A percentile compares a stretch with the other conserved stretches of the same genome.
These are phyloP conservation scores for Pyracantha coccinea DNA, from an alignment of 331 rosid species.

Conservation along the genomic window DNA sequence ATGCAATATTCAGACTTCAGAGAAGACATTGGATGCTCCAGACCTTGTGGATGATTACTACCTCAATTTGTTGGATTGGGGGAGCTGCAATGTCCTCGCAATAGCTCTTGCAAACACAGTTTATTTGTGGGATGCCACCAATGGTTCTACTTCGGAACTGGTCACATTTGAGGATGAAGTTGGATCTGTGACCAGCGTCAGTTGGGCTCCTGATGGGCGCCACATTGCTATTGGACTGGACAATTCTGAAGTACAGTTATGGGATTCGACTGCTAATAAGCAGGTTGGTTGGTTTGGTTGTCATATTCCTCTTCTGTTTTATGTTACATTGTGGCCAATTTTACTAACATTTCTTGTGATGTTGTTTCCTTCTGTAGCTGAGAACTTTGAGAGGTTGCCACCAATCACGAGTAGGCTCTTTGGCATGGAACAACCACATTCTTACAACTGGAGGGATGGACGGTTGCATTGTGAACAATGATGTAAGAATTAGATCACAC, in stretches of 20 bases:
- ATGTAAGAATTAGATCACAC: slow-evolving; percentile 40
- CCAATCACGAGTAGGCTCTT: slow-evolving; percentile 55
- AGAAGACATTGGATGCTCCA: slow-evolving; percentile 86
- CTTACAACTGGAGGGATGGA: slow-evolving; percentile 91
- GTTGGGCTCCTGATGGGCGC: slow-evolving; percentile 87
- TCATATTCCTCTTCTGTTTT: not conserved
- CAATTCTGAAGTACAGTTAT: slow-evolving; percentile 68
- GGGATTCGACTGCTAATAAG: slow-evolving; percentile 56
- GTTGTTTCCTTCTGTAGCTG: slow-evolving; percentile 31
- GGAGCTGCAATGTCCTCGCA: slow-evolving; percentile 51
- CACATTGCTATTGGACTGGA: slow-evolving; percentile 74
- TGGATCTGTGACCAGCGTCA: slow-evolving; percentile 71
- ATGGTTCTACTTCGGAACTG: slow-evolving; percentile 57
- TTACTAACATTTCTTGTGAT: not conserved
- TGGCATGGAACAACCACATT: slow-evolving; percentile 79
- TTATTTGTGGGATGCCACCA: slow-evolving; percentile 70
- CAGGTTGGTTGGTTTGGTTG: slow-evolving; percentile 21
- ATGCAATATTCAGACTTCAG: slow-evolving; percentile 44
- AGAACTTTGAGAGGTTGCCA: slow-evolving; percentile 64
- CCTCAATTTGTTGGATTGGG: slow-evolving; percentile 81
- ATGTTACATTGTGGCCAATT: not conserved
- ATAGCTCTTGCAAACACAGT: slow-evolving; percentile 63
- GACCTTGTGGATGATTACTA: slow-evolving; percentile 76
- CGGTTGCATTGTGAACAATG: slow-evolving; percentile 56
- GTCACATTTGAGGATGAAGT: slow-evolving; percentile 60